Evolutionary conservation across 805 yeast genomes (phyloP).

Genomic region (Kluyveromyces lactis): DNA sequence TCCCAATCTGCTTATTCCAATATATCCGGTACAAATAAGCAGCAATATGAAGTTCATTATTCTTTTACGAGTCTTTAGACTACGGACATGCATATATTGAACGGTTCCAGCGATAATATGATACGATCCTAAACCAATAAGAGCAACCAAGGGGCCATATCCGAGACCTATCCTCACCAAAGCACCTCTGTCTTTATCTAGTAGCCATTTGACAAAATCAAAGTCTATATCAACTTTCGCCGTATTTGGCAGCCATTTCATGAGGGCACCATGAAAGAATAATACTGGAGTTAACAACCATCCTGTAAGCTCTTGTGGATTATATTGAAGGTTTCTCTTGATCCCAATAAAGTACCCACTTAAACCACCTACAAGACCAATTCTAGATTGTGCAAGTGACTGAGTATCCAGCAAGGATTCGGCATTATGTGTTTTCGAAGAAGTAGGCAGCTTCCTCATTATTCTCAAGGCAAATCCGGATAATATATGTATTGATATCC

Average conservation of each 20-base stretch:
- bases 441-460: constrained; percentile 6
- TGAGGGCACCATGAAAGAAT: constrained; percentile 14
- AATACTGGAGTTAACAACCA: constrained; percentile 15
- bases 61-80: constrained; percentile 12
- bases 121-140: constrained; percentile 17
- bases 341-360: constrained; percentile 20
- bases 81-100: constrained; percentile 15
- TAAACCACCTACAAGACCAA: constrained; percentile 20
- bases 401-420: constrained; percentile 7
- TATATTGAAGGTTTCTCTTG: constrained; percentile 10
- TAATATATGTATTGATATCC: constrained; percentile 6
- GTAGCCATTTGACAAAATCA: constrained; percentile 18
- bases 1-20: constrained; percentile 15
- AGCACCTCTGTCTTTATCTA: constrained; percentile 13
- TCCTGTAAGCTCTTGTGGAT: constrained; percentile 21
- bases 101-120: constrained; percentile 20
- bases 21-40: constrained; percentile 10
- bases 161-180: constrained; percentile 17
- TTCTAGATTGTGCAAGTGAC: constrained; percentile 14
- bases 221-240: constrained; percentile 14
- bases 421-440: constrained; percentile 6
- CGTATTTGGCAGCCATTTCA: constrained; percentile 15
- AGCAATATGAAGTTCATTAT: constrained; percentile 13
- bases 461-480: constrained; percentile 12
- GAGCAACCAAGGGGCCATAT: constrained; percentile 14